Evolutionary conservation across 257 asterid genomes (phyloP).

Genomic region (Solanum neorickii): DNA sequence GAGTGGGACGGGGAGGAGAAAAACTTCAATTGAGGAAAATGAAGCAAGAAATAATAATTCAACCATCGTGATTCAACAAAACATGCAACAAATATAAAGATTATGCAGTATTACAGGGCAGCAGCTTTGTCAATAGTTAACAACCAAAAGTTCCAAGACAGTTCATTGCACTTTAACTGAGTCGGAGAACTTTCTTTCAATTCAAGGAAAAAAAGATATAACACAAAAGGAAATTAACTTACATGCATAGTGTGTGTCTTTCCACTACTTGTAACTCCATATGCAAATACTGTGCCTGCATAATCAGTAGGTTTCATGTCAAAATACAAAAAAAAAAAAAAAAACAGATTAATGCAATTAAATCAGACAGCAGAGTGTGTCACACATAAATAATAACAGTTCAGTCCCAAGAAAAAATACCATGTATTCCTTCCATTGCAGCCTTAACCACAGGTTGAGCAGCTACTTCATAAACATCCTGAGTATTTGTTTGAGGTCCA

Average conservation of each 20-base stretch:
- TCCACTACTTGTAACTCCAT: conserved; percentile 99
- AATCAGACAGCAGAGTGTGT: neutral
- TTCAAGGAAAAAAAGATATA: neutral
- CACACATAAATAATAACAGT: neutral
- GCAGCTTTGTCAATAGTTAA: neutral
- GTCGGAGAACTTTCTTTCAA: neutral
- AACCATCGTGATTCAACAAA: neutral
- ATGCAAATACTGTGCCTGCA: conserved; percentile 99
- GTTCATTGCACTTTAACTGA: neutral
- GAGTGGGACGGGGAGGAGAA: neutral
- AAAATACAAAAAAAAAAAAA: neutral
- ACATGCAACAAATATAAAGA: neutral
- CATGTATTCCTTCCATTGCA: conserved; percentile 98
- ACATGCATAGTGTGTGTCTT: conserved; percentile 99
- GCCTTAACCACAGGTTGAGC: conserved; percentile 94
- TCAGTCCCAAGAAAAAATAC: conserved; percentile 19
- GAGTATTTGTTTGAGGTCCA: conserved; percentile 69
- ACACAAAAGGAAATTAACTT: conserved; percentile 20
- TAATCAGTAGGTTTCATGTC: conserved; percentile 2
- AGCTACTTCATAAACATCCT: conserved; percentile 93
- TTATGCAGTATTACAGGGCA: neutral
- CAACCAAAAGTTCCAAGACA: neutral
- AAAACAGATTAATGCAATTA: neutral
- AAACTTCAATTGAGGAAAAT: neutral
- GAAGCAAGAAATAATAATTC: neutral